Percentiles rank a stretch among this genome's conserved stretches.
Evolutionary conservation across 176 grass and related monocot genomes (phyloP).

Genomic region (Cenchrus fungigraminus): DNA sequence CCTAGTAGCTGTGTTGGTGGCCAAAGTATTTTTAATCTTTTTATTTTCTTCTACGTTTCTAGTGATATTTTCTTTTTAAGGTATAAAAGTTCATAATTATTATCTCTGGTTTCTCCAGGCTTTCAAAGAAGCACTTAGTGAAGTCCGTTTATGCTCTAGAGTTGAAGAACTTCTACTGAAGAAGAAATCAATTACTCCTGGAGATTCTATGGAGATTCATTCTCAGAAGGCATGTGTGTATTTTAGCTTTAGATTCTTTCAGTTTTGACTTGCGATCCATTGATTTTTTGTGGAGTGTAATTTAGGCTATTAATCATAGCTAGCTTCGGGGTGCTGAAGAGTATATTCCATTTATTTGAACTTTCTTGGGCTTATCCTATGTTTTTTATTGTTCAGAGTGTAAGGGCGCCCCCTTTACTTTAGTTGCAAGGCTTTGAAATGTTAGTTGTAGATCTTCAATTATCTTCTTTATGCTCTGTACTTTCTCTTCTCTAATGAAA

Average conservation of each 20-base stretch:
- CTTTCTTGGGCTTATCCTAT: constrained; percentile 7
- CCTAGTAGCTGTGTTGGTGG: constrained; percentile 1
- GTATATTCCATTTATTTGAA: not conserved
- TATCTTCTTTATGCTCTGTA: not conserved
- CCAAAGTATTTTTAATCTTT: constrained; percentile 1
- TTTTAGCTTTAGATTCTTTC: constrained; percentile 32
- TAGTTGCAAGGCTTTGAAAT: not conserved
- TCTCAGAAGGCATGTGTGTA: constrained; percentile 79
- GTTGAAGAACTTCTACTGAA: constrained; percentile 83
- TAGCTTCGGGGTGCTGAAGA: not conserved
- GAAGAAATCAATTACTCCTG: constrained; percentile 82
- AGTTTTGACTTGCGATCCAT: constrained; percentile 1
- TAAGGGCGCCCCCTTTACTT: not conserved
- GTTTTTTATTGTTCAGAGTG: not conserved
- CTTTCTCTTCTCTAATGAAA: not conserved
- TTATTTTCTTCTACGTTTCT: constrained; percentile 31
- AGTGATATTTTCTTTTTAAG: constrained; percentile 6
- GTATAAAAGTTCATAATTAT: constrained; percentile 19
- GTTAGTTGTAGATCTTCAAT: not conserved
- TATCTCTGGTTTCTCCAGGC: constrained; percentile 47
- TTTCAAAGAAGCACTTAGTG: constrained; percentile 83
- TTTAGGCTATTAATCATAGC: not conserved
- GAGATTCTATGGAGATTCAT: constrained; percentile 79
- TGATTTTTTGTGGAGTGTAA: constrained; percentile 3
- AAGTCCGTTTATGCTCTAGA: constrained; percentile 82